Evolutionary conservation across 495 filamentous ascomycete species (phyloP).

Genomic region (Neurospora sublineolata): DNA sequence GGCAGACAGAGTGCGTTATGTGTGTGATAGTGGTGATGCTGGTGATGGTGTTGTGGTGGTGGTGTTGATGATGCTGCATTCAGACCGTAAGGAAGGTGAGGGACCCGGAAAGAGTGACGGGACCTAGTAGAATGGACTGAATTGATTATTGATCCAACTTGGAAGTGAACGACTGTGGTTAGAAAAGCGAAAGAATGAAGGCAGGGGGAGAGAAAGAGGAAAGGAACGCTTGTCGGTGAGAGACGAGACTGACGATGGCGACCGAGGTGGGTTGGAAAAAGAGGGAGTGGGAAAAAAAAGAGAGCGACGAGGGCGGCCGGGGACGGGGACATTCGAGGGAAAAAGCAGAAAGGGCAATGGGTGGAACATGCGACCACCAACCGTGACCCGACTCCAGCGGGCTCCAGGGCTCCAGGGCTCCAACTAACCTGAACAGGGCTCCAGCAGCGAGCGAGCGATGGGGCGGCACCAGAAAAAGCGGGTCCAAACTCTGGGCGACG

Average conservation of each 20-base stretch:
- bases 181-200: conserved; percentile 23
- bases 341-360: conserved; percentile 20
- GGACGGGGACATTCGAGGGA: conserved; percentile 21
- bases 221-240: conserved; percentile 19
- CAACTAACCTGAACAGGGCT: background rate
- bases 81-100: conserved; percentile 19
- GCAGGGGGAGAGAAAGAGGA: conserved; percentile 18
- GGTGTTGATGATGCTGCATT: background rate
- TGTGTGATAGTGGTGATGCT: background rate
- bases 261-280: conserved; percentile 25
- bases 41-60: background rate
- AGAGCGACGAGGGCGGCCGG: conserved; percentile 22
- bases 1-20: background rate
- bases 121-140: conserved; percentile 16
- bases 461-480: background rate
- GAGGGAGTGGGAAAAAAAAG: conserved; percentile 18
- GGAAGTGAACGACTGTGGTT: conserved; percentile 31
- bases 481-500: background rate
- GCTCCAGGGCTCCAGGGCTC: background rate
- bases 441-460: background rate
- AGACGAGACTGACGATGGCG: conserved; percentile 20
- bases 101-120: conserved; percentile 32
- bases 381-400: conserved; percentile 5
- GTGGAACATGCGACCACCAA: conserved; percentile 11
- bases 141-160: conserved; percentile 16